Evolutionary conservation across 768 basidiomycete genomes (phyloP).

Genomic region (Mycena rebaudengoi): DNA sequence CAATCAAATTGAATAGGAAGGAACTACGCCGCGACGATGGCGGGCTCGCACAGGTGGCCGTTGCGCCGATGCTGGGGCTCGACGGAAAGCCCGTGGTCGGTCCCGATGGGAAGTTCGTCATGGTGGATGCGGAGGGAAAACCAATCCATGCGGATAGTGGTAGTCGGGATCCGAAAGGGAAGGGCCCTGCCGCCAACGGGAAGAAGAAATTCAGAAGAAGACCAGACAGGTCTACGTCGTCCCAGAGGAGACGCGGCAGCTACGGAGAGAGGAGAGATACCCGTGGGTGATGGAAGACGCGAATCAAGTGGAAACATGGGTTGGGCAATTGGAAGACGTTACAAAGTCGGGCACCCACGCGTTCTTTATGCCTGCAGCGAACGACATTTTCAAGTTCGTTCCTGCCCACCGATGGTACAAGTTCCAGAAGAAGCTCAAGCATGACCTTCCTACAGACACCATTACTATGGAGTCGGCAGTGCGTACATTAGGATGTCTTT

Average conservation of each 20-base stretch:
- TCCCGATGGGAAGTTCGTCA: conserved; percentile 76
- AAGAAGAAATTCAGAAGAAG: conserved; percentile 86
- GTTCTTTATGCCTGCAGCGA: conserved; percentile 85
- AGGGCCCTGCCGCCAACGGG: conserved; percentile 47
- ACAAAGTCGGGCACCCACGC: conserved; percentile 75
- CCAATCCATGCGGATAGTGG: conserved; percentile 59
- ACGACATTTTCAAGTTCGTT: conserved; percentile 87
- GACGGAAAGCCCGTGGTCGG: conserved; percentile 90
- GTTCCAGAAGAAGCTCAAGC: conserved; percentile 86
- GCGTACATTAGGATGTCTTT: conserved; percentile 27
- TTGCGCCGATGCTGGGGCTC: conserved; percentile 78
- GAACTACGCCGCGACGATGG: conserved; percentile 67
- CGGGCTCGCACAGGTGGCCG: conserved; percentile 56
- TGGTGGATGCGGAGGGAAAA: conserved; percentile 82
- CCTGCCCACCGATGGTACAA: conserved; percentile 92
- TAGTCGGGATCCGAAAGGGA: conserved; percentile 52
- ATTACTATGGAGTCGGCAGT: conserved; percentile 74
- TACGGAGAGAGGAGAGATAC: conserved; percentile 86
- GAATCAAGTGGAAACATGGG: conserved; percentile 76
- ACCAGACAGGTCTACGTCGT: conserved; percentile 84
- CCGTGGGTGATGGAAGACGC: conserved; percentile 94
- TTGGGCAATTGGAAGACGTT: conserved; percentile 83
- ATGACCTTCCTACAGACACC: conserved; percentile 73
- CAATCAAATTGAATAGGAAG: conserved; percentile 90
- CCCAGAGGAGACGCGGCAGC: conserved; percentile 77